Base-by-base conservation (phyloP, 2,329 filamentous ascomycete species). In the Stemphylium lycopersici region DNA sequence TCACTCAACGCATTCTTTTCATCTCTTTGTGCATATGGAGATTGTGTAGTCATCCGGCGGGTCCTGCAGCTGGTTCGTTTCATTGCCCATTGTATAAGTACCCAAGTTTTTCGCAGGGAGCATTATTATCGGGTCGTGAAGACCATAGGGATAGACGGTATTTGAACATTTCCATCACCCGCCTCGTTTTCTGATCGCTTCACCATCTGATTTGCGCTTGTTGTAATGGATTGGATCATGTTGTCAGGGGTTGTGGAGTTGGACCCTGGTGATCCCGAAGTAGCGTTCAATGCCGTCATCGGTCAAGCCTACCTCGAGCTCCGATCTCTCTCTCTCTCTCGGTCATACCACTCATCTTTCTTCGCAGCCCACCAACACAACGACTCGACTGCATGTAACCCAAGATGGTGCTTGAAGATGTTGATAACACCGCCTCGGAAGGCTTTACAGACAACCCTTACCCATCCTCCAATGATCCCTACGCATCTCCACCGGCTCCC, bases 381-480 rank as follows among this genome's bases (percentile, higher is more conserved):
- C 70, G 10, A 72, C 70, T 39, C 60, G 48, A 49, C 40, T 40
- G 33, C 48, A 8, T 22, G 44, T 2, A 49, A 13, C 15, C 26
- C 62, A 68, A 22, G 10, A 80, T 79, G 78, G 77, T 79, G 37
- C 71, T 78, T 18, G 68, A 77, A 61, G 75, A 78, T 38, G 62
- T 72, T 7, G 63, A 71, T 5, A 60, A 68, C 4, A 43, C 59
- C n/a, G 42, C 68, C 16, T 61, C 68, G 18, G 69, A 75, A 41
- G 61, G 67, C 64, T 71, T 74, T 55, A 55, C 47, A 39, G 69
- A 73, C 33, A 63, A 65, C 38, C 62, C 68, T 6, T 71, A 67
- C 33, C 60, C 72, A 50, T 71, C 71, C 59, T 73, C 76, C 50
- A 61, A 66, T 55, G 77, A 79, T 53, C 68, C 71, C 1, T 78